Percentiles rank a stretch among this genome's conserved stretches.
phyloP scores from a whole-genome alignment of 2,329 filamentous ascomycete genomes.

The Ceratocystis cacaofunesta region DNA sequence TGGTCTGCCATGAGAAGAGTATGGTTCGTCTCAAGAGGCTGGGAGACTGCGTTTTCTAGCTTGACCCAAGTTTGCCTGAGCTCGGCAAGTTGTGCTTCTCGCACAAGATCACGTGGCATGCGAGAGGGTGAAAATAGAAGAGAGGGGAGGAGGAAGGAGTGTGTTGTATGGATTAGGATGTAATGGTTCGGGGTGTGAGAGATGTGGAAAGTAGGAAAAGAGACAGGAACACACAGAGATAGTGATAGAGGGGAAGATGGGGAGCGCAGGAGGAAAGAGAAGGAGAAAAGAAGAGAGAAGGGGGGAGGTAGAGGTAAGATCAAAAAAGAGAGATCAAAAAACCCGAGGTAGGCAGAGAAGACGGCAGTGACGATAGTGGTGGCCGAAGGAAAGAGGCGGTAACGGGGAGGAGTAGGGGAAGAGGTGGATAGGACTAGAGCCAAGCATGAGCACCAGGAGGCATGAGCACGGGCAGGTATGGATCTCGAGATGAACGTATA shows the following conservation, averaged over 20 bases:
- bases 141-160: too few species aligned
- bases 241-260: background rate
- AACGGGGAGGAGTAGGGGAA: too few species aligned
- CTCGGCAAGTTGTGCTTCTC: slow-evolving; percentile 9
- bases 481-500: too few species aligned
- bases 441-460: background rate
- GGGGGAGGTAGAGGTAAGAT: background rate
- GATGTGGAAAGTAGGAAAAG: background rate
- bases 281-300: background rate
- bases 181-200: background rate
- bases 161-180: background rate
- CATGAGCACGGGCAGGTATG: too few species aligned
- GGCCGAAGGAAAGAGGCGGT: too few species aligned
- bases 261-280: background rate
- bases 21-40: slow-evolving; percentile 2
- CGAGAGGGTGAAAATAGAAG: background rate
- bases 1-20: background rate
- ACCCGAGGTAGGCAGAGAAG: too few species aligned
- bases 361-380: too few species aligned
- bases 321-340: too few species aligned
- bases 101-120: slow-evolving; percentile 9
- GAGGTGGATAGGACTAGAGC: background rate
- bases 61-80: slow-evolving; percentile 10
- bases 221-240: background rate
- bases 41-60: slow-evolving; percentile 4